Evolutionary conservation across 1,284 basidiomycete species (phyloP).

Genomic region (Anthracocystis walkeri): DNA sequence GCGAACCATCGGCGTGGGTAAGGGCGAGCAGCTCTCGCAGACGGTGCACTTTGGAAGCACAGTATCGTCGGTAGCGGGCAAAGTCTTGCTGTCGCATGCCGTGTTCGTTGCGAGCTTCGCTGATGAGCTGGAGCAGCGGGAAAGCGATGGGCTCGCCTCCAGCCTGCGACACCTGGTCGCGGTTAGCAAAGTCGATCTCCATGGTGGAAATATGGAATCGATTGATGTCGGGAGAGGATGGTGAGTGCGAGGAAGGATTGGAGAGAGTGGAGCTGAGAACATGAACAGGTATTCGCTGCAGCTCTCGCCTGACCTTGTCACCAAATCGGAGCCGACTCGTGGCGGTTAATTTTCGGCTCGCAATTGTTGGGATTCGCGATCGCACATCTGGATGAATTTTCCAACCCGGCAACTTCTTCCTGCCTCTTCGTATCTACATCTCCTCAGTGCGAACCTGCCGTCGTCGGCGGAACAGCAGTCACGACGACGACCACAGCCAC

Average conservation of each 20-base stretch:
- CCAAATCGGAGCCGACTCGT: constrained; percentile 17
- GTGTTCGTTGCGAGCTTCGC: constrained; percentile 89
- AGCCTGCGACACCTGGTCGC: constrained; percentile 26
- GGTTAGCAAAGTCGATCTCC: constrained; percentile 43
- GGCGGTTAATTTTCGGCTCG: not conserved
- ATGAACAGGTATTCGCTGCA: not conserved
- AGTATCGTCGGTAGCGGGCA: constrained; percentile 86
- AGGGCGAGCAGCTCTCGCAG: constrained; percentile 83
- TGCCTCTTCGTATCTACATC: no score
- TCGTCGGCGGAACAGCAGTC: no score
- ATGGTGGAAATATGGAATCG: constrained; percentile 8
- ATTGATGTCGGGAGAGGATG: not conserved
- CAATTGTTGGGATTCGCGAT: not conserved
- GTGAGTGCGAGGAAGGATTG: not conserved
- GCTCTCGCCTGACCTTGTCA: constrained; percentile 30
- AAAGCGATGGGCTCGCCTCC: constrained; percentile 45
- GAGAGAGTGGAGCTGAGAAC: not conserved
- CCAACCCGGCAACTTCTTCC: not conserved
- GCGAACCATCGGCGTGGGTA: constrained; percentile 74
- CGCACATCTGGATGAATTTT: not conserved
- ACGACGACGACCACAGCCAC: no score
- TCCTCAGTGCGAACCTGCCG: no score
- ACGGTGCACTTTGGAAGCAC: constrained; percentile 88
- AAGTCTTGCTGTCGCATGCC: constrained; percentile 90
- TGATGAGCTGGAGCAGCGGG: constrained; percentile 82